These are phyloP conservation scores for Neurospora intermedia DNA, from an alignment of 495 filamentous ascomycete species.

Conservation along the genomic window DNA sequence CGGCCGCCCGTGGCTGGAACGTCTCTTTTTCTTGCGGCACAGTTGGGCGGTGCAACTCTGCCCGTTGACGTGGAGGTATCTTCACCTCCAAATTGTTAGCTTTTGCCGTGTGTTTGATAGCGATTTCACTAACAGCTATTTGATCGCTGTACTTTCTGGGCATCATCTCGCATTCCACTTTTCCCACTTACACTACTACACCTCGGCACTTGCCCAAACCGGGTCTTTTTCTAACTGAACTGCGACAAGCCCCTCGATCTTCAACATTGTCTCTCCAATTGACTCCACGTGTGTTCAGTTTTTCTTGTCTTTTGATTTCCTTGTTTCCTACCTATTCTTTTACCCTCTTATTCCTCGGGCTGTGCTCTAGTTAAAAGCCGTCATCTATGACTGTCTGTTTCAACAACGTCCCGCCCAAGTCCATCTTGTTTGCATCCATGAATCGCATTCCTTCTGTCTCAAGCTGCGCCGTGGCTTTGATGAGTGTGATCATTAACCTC, in stretches of 20 bases:
- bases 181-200: neutral
- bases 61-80: neutral
- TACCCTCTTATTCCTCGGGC: neutral
- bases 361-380: neutral
- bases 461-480: neutral
- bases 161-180: neutral
- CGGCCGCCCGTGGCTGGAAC: neutral
- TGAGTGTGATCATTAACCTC: neutral
- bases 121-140: fast-evolving
- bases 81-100: neutral
- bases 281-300: neutral
- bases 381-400: neutral
- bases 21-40: neutral
- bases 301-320: neutral
- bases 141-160: neutral
- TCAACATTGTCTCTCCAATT: neutral
- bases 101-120: fast-evolving
- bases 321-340: neutral
- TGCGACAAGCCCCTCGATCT: neutral
- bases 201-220: neutral
- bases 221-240: neutral
- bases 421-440: neutral
- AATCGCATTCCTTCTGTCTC: neutral
- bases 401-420: neutral
- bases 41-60: neutral